A percentile compares a stretch with the other conserved stretches of the same genome.
These are phyloP conservation scores for Tylopilus plumbeoviolaceoides DNA, from an alignment of 768 basidiomycete species.

Conservation along the genomic window DNA sequence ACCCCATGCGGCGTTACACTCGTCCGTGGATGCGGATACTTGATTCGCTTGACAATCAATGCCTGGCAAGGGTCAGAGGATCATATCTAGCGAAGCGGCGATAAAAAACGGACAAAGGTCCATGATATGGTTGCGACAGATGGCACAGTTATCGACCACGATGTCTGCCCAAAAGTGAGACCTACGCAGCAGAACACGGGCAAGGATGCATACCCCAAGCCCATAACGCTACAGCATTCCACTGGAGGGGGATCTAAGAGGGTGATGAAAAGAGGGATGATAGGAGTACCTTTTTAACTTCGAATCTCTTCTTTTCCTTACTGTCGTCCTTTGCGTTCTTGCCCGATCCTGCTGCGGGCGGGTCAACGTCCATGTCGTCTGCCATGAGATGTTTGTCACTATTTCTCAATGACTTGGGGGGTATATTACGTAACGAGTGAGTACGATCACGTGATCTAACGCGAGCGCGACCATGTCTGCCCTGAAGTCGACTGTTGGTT, in stretches of 20 bases:
- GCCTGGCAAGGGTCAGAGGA: slow-evolving; percentile 46
- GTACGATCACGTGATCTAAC: slow-evolving; percentile 34
- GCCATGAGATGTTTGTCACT: slow-evolving; percentile 33
- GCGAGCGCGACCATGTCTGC: slow-evolving; percentile 37
- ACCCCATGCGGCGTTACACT: slow-evolving; percentile 98
- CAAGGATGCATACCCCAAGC: slow-evolving; percentile 75
- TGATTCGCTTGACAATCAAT: slow-evolving; percentile 99
- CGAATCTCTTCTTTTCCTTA: slow-evolving; percentile 84
- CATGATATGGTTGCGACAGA: slow-evolving; percentile 99
- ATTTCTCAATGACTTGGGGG: background rate
- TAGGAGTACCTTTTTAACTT: slow-evolving; percentile 90
- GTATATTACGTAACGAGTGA: slow-evolving; percentile 13
- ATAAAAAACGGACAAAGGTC: slow-evolving; percentile 76
- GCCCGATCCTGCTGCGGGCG: slow-evolving; percentile 31
- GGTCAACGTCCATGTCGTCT: slow-evolving; percentile 72
- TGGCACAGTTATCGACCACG: slow-evolving; percentile 98
- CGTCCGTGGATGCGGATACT: slow-evolving; percentile 92
- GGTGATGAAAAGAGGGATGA: background rate
- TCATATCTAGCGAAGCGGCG: background rate
- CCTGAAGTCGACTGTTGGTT: slow-evolving; percentile 33
- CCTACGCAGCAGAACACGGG: background rate
- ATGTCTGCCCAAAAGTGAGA: slow-evolving; percentile 59
- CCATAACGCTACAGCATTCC: slow-evolving; percentile 99
- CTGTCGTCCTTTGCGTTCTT: slow-evolving; percentile 50
- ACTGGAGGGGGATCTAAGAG: slow-evolving; percentile 45